Evolutionary conservation across 2,329 filamentous ascomycete genomes (phyloP), one percentile per base, ranked within the genome.

Genomic region (Plenodomus lindquistii): DNA sequence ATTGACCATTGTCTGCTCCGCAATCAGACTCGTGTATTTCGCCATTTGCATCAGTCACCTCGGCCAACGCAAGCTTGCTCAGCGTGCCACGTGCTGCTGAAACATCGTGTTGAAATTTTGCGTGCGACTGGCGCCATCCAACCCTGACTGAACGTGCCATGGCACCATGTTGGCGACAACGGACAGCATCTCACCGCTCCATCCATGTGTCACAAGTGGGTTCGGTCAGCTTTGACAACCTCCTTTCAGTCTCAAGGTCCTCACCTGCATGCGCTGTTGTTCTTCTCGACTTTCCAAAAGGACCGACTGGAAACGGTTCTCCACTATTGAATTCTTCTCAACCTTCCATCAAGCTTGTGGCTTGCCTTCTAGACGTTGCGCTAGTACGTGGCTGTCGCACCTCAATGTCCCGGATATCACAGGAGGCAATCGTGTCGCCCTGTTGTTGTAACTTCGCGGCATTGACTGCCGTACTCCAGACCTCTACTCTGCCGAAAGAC

Each of bases 31-130:
- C 27, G 4, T 31, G 6, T 15, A 4, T 8, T 8, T 7, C 11
- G 15, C 27, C 42, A 42, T 34, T 27, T 20, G 36, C 46, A 10
- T 42, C 36, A 21, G 50, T 49, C 44, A 40, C 42, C 34, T 46
- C 34, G 31, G 29, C 27, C 41, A 34, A 37, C 37, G 34, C 38
- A 37, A 21, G 43, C 40, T 56, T 44, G 42, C 42, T 47, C 48
- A 52, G 42, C 44, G 43, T 56, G 55, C 50, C 48, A 57, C 52
- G 51, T 57, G 44, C 52, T 56, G 42, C 42, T 45, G 50, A 49
- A 46, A 57, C 54, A 61, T 54, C 44, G 43, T 44, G 38, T 45
- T 37, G 49, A 48, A 44, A 48, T 40, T 41, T 55, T 54, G 49
- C 54, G 41, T 57, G 51, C 36, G 36, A 47, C 40, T 52, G 51